Base-by-base conservation (phyloP, 768 basidiomycete genomes). In the Neoboletus brunneissimus region DNA sequence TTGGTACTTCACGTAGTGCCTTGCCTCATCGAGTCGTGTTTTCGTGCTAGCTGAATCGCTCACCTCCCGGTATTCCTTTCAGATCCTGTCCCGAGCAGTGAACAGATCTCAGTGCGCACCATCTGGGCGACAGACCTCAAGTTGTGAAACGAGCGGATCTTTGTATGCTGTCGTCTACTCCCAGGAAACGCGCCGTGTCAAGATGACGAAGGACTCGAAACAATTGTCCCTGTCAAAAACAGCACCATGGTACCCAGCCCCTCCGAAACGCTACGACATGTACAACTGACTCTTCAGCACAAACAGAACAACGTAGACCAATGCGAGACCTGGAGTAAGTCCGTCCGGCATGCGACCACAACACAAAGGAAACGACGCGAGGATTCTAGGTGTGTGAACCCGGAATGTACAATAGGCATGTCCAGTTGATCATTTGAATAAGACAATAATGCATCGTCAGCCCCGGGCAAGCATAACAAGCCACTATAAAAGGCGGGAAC, bases 221-320 rank as follows among this genome's bases (percentile, higher is more conserved):
- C 10, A 38, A n/a, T 40, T 12, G 20, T 42, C 4, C 20, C 8
- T 42, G 7, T 40, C n/a, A 11, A 22, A 41, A n/a, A n/a, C n/a
- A 11, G n/a, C n/a, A 40, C 5, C 38, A 40, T n/a, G 11, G 9
- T 38, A 38, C 38, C 20, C 12, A 41, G 20, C 40, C 12, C n/a
- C 2, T 20, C 40, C 40, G 11, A 12, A 41, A 13, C 40, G 20
- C 83, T 5, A 59, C 64, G 75, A 91, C 91, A 72, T 92, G 83
- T 65, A 93, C 89, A 87, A 64, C 93, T 91, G 68, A 89, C 89
- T 88, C 49, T 78, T 68, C 84, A 87, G 75, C 58, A 55, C 48
- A 37, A 57, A 51, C 44, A 43, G 27, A 27, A 60, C 40, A 43
- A 16, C 15, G 5, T 41, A 12, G 20, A 9, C 20, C 20, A 22